A percentile compares a stretch with the other conserved stretches of the same genome.
Evolutionary conservation across 768 basidiomycete genomes (phyloP).

Genomic region (Tylopilus felleus): DNA sequence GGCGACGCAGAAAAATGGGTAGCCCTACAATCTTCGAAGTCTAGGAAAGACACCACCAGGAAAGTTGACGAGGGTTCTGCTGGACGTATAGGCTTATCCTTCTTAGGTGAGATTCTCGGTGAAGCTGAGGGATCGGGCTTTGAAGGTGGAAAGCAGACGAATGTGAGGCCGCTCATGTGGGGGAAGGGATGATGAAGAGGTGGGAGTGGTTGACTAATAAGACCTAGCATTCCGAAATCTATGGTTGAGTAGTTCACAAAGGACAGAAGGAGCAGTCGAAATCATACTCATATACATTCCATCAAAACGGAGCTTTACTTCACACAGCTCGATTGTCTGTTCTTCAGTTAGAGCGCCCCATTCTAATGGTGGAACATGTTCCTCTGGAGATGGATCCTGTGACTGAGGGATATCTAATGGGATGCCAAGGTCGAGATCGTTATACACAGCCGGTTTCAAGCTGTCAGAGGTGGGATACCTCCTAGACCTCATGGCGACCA

Average conservation of each 20-base stretch:
- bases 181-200: constrained; percentile 39
- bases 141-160: constrained; percentile 40
- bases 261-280: neutral
- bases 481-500: constrained; percentile 62
- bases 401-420: constrained; percentile 25
- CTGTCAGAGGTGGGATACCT: constrained; percentile 41
- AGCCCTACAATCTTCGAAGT: constrained; percentile 59
- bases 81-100: constrained; percentile 23
- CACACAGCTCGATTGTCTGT: constrained; percentile 54
- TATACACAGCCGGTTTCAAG: constrained; percentile 25
- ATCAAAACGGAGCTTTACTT: constrained; percentile 52
- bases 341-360: constrained; percentile 64
- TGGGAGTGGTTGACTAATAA: constrained; percentile 43
- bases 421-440: constrained; percentile 42
- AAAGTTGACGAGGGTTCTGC: constrained; percentile 38
- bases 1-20: neutral
- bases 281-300: constrained; percentile 42
- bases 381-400: constrained; percentile 16
- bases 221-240: constrained; percentile 28
- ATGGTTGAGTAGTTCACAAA: constrained; percentile 2
- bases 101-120: constrained; percentile 25
- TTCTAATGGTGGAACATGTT: constrained; percentile 26
- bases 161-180: constrained; percentile 43
- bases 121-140: constrained; percentile 25
- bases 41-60: constrained; percentile 51